Evolutionary conservation across 2,329 filamentous ascomycete genomes (phyloP), one percentile per base, ranked within the genome.

Genomic region (Diplodia sapinea): DNA sequence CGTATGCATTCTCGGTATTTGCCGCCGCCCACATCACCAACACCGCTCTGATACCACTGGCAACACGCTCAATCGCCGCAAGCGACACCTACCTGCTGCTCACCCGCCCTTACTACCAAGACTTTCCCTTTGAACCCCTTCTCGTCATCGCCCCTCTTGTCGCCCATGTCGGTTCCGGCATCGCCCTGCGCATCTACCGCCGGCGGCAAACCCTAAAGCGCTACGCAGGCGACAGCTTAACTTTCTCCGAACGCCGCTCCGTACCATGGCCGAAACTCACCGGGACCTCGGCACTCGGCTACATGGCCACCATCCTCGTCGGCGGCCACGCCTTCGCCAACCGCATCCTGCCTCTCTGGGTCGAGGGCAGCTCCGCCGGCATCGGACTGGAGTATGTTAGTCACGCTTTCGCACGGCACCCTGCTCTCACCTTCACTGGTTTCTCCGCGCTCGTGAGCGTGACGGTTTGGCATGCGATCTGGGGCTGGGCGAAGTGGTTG

Each of bases 71-170:
- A 69, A 73, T 94, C 92, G 75, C 88, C 87, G 70, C 81, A 64
- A 91, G 91, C 69, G 94, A 97, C 76, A 89, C 88, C 61, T 96
- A 93, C 79, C 88, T 98, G 59, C 89, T 98, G 71, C 91, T 97
- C 78, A 94, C 93, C 33, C 88, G 94, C 69, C 94, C 96, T 59
- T 89, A 95, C 78, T 98, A 98, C 82, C 94, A 97, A 79, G 94
- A 92, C 26, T 67, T 73, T 1, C 85, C 90, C 1, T 82, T 92
- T 17, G 94, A 97, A 76, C 92, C 93, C 3, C 81, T 96, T 23
- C 84, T 98, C 69, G 87, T 98, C 69, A 88, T 85, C 52, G 78
- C 93, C 1, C 93, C 94, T 2, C 82, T 96, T 26, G 77, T 89
- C 68, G 86, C 89, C 2, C 94, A 98, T 77, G 83, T 97, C 52